Evolutionary conservation across 2,329 filamentous ascomycete species (phyloP).

Genomic region (Colletotrichum sp.): DNA sequence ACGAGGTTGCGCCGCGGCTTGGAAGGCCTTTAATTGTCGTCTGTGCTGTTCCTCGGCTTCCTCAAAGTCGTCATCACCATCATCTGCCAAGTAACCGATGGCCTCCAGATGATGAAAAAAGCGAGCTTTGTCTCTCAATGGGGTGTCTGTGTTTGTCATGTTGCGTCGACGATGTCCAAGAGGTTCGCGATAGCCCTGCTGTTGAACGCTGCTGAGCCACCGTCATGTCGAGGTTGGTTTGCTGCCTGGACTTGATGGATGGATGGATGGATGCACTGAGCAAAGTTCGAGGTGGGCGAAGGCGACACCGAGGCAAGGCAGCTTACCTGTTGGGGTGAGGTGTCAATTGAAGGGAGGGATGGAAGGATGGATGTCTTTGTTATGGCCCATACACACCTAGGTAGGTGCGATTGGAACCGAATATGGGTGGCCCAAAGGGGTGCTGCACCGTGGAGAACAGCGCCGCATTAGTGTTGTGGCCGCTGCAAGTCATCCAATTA

Average conservation of each 20-base stretch:
- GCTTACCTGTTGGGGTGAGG: not conserved
- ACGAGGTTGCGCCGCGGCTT: not conserved
- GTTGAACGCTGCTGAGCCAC: not conserved
- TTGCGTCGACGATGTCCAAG: not conserved
- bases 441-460: not conserved
- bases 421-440: not conserved
- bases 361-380: not conserved
- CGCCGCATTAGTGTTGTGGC: conserved; percentile 6
- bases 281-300: not conserved
- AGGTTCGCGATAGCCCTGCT: not conserved
- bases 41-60: conserved; percentile 25
- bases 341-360: conserved; percentile 8
- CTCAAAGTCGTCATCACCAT: conserved; percentile 35
- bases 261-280: not conserved
- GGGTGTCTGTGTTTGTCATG: conserved; percentile 25
- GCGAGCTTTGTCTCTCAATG: conserved; percentile 46
- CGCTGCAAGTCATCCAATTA: conserved; percentile 16
- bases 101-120: conserved; percentile 50
- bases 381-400: not conserved
- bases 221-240: conserved; percentile 7
- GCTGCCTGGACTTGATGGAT: not conserved
- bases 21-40: not conserved
- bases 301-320: not conserved
- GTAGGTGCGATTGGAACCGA: not conserved
- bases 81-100: conserved; percentile 23